Evolutionary conservation across 352 stramenopile species (phyloP).

Genomic region (Blastocystis sp.): DNA sequence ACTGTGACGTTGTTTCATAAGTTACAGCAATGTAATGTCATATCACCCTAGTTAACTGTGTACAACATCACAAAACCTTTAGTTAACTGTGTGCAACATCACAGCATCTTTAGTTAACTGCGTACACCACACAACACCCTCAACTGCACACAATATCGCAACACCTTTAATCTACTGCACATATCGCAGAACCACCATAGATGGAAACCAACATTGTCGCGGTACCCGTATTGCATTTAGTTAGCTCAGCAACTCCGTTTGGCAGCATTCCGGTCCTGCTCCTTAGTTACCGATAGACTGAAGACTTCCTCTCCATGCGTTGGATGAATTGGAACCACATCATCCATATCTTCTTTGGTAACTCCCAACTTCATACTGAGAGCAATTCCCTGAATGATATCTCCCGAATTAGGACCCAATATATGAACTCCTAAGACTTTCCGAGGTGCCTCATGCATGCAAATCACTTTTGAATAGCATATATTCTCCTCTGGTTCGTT

Average conservation of each 20-base stretch:
- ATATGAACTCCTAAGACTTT: slow-evolving; percentile 93
- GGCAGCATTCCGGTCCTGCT: slow-evolving; percentile 79
- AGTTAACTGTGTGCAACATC: too few species aligned
- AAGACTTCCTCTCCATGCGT: slow-evolving; percentile 89
- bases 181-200: too few species aligned
- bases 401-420: slow-evolving; percentile 89
- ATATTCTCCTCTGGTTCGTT: slow-evolving; percentile 69
- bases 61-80: too few species aligned
- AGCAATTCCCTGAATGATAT: slow-evolving; percentile 83
- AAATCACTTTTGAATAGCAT: slow-evolving; percentile 89
- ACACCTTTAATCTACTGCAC: too few species aligned
- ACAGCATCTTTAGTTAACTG: too few species aligned
- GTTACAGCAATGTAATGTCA: too few species aligned
- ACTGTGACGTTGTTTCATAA: too few species aligned
- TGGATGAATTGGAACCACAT: slow-evolving; percentile 89
- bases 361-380: slow-evolving; percentile 86
- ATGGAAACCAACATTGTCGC: too few species aligned
- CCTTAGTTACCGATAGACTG: slow-evolving; percentile 85
- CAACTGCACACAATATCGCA: too few species aligned
- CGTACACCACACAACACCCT: too few species aligned
- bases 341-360: slow-evolving; percentile 82
- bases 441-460: slow-evolving; percentile 64
- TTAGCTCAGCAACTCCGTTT: slow-evolving; percentile 85
- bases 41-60: too few species aligned
- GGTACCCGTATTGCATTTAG: slow-evolving; percentile 20